Evolutionary conservation across 2,329 filamentous ascomycete genomes (phyloP).

Genomic region (Paraphoma chrysanthemicola): DNA sequence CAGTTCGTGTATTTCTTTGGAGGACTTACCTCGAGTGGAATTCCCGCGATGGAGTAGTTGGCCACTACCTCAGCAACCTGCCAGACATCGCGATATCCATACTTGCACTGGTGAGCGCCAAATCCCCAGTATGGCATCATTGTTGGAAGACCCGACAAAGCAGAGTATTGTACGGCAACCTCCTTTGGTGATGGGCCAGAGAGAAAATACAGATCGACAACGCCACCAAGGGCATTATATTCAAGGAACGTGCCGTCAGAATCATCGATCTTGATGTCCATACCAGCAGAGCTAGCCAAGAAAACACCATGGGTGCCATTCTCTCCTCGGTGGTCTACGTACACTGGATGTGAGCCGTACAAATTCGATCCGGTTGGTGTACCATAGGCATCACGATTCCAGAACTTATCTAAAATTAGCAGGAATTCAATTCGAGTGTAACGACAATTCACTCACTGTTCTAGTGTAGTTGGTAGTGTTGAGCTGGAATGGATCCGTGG

Average conservation of each 20-base stretch:
- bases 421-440: neutral
- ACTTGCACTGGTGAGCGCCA: slow-evolving; percentile 59
- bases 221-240: slow-evolving; percentile 80
- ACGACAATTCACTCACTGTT: slow-evolving; percentile 49
- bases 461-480: slow-evolving; percentile 70
- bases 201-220: slow-evolving; percentile 71
- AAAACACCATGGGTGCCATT: slow-evolving; percentile 48
- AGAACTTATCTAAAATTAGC: slow-evolving; percentile 58
- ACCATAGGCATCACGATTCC: slow-evolving; percentile 71
- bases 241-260: slow-evolving; percentile 73
- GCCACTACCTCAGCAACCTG: slow-evolving; percentile 70
- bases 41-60: slow-evolving; percentile 70
- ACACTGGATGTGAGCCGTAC: slow-evolving; percentile 78
- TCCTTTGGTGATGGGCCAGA: slow-evolving; percentile 56
- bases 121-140: slow-evolving; percentile 62
- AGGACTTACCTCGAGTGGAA: slow-evolving; percentile 55
- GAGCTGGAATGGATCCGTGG: slow-evolving; percentile 72
- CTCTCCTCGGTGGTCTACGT: slow-evolving; percentile 71
- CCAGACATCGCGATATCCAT: slow-evolving; percentile 63
- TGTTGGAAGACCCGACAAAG: slow-evolving; percentile 53
- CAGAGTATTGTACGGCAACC: slow-evolving; percentile 57
- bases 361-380: slow-evolving; percentile 69
- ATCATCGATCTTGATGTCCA: slow-evolving; percentile 78
- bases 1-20: neutral
- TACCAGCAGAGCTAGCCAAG: slow-evolving; percentile 51